Evolutionary conservation across 2,329 filamentous ascomycete genomes (phyloP), one percentile per base, ranked within the genome.

Genomic region (Parafenestella ontariensis): DNA sequence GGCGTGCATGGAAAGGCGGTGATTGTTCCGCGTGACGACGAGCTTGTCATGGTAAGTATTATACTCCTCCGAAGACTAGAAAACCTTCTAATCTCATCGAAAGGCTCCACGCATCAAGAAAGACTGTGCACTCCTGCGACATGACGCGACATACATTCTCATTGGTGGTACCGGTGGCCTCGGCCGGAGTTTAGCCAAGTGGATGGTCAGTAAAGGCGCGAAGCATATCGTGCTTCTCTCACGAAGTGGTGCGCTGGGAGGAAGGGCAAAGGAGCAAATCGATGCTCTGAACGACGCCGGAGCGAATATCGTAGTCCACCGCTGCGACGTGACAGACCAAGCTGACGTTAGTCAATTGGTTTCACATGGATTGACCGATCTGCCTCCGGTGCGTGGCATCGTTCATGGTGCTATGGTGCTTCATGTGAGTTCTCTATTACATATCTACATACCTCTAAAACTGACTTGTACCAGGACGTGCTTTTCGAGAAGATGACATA

Each of bases 321-420:
- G 55, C n/a, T 66, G 63, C 42, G 50, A 66, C 48, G 63, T 66
- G 2, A 47, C 54, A 20, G 52, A 66, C 24, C 46, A 51, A 17
- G 36, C 37, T 3, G 57, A 59, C 21, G 61, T 66, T 5, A 58
- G 63, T 9, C 15, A 37, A 5, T 48, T 66, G 8, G 13, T 64
- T 7, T 39, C 49, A 15, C 44, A 26, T 10, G 56, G 51, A 6
- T 45, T 66, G n/a, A 46, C 41, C 15, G 52, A 45, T 48, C 43
- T 69, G 9, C 65, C 65, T 3, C 65, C 65, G 9, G 63, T 69
- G 11, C 56, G 64, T 33, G 66, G 66, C 28, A 58, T 69, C 34
- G 53, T 69, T 23, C 66, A 69, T 34, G 63, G 59, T 10, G 66
- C 66, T 10, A 69, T 69, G 66, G 57, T 66, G 11, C 51, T 69